Evolutionary conservation across 2,329 filamentous ascomycete genomes (phyloP).

Genomic region (Lanzia echinophila): DNA sequence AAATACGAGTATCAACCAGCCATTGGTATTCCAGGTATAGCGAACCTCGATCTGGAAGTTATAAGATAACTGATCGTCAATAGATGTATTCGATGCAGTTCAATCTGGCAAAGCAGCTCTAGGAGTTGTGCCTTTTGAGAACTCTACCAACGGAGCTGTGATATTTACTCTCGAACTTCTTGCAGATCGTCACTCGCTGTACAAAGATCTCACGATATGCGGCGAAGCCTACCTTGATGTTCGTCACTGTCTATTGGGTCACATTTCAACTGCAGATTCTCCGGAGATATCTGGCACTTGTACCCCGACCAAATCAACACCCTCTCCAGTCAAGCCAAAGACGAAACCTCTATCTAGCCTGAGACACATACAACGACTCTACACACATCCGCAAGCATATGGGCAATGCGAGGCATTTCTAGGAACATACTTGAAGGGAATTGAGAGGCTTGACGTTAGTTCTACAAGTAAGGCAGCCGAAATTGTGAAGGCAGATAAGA

Average conservation of each 20-base stretch:
- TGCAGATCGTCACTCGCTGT: slow-evolving; percentile 61
- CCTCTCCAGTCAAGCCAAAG: slow-evolving; percentile 39
- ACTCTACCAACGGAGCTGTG: slow-evolving; percentile 90
- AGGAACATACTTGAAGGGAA: slow-evolving; percentile 57
- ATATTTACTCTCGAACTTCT: slow-evolving; percentile 85
- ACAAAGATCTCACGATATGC: slow-evolving; percentile 66
- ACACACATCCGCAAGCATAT: slow-evolving; percentile 93
- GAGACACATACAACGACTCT: slow-evolving; percentile 64
- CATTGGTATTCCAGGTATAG: slow-evolving; percentile 17
- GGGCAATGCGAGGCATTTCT: slow-evolving; percentile 82
- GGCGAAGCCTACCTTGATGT: slow-evolving; percentile 83
- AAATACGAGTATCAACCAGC: slow-evolving; percentile 13
- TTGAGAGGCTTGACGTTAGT: slow-evolving; percentile 76
- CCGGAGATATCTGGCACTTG: slow-evolving; percentile 38
- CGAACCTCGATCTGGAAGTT: neutral
- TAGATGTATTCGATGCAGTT: slow-evolving; percentile 75
- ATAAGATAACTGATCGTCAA: neutral
- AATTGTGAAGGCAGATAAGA: slow-evolving; percentile 55
- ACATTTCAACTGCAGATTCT: slow-evolving; percentile 18
- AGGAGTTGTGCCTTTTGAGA: slow-evolving; percentile 91
- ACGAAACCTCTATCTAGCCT: slow-evolving; percentile 46
- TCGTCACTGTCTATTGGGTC: slow-evolving; percentile 77
- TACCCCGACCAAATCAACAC: slow-evolving; percentile 44
- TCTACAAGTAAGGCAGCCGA: slow-evolving; percentile 83
- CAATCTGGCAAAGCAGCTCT: slow-evolving; percentile 57